phyloP scores from a whole-genome alignment of 805 yeast species.

The Sungouiozyma intestinalis region DNA sequence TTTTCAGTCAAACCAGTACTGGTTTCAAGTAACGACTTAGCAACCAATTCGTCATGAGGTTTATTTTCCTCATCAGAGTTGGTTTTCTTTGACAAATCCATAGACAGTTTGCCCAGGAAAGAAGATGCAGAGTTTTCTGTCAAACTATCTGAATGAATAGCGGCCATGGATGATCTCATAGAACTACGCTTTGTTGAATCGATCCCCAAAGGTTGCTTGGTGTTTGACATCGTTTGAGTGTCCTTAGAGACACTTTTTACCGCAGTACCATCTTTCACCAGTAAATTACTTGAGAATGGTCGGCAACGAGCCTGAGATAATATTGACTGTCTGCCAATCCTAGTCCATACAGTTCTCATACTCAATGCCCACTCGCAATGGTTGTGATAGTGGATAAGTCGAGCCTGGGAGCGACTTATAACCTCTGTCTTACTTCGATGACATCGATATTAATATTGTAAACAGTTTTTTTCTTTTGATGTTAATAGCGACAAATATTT shows the following conservation, averaged over 20 bases:
- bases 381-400: too few species aligned
- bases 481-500: neutral
- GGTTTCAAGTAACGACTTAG: neutral
- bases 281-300: neutral
- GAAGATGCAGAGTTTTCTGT: too few species aligned
- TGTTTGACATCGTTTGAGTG: too few species aligned
- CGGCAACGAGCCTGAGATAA: neutral
- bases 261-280: neutral
- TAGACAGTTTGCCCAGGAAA: neutral
- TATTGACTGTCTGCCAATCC: neutral
- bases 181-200: too few species aligned
- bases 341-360: neutral
- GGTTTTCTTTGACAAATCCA: neutral
- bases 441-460: neutral
- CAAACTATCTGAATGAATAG: too few species aligned
- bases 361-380: neutral
- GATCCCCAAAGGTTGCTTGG: too few species aligned
- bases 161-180: too few species aligned
- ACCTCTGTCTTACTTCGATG: neutral
- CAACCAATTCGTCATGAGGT: neutral
- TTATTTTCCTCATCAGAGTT: neutral
- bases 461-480: neutral
- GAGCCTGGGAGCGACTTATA: too few species aligned
- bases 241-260: too few species aligned
- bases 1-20: neutral